phyloP scores from a whole-genome alignment of 257 asterid genomes.

The Lycium barbarum region DNA sequence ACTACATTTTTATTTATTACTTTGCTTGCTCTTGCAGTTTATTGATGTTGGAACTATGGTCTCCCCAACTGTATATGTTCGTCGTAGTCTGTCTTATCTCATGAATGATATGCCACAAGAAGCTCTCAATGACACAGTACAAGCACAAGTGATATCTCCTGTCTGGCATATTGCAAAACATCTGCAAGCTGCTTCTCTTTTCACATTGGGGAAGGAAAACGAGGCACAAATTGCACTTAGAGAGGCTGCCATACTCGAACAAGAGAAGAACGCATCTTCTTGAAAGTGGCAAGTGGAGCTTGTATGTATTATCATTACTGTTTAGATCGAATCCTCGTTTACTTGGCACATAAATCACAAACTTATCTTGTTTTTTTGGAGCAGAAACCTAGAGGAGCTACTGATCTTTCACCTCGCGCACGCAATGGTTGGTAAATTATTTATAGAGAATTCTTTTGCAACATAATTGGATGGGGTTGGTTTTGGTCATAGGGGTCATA shows the following conservation, averaged over 20 bases:
- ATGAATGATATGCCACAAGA: conserved; percentile 79
- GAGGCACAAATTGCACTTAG: conserved; percentile 82
- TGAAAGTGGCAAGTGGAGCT: conserved; percentile 28
- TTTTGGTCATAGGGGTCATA: conserved; percentile 12
- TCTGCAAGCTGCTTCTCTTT: conserved; percentile 87
- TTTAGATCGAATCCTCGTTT: not conserved
- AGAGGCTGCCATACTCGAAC: conserved; percentile 83
- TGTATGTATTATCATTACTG: conserved; percentile 17
- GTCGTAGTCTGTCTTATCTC: conserved; percentile 64
- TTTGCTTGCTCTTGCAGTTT: conserved; percentile 39
- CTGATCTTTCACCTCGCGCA: not conserved
- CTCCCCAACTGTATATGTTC: conserved; percentile 53
- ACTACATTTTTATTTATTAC: conserved; percentile 10
- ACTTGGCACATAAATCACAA: not conserved
- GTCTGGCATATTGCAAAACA: conserved; percentile 85
- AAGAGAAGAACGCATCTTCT: conserved; percentile 52
- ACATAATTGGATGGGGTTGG: conserved; percentile 34
- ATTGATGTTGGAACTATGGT: conserved; percentile 52
- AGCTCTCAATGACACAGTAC: conserved; percentile 85
- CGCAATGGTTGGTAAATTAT: not conserved
- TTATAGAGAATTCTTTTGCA: not conserved
- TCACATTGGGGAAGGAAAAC: conserved; percentile 70
- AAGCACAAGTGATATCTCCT: conserved; percentile 78
- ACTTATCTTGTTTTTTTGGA: not conserved
- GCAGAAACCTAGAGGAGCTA: not conserved